Evolutionary conservation across 331 rosid genomes (phyloP), one percentile per base, ranked within the genome.

Genomic region (Acacia pycnantha): DNA sequence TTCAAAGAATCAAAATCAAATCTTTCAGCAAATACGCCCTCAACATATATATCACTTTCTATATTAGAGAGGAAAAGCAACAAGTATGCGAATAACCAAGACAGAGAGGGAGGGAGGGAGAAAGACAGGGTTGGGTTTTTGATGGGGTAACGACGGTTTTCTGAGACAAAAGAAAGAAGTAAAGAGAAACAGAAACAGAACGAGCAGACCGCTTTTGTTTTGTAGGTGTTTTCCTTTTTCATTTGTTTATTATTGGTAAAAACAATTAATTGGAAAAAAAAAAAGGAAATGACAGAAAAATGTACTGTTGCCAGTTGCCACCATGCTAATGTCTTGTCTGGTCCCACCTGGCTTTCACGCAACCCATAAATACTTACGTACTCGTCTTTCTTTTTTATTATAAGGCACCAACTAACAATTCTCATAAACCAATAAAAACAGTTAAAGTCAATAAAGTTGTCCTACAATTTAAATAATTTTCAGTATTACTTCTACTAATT

Each of bases 1-100:
- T 90, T 88, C 84, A 79, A 86, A 59, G 5, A 77, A 77, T 71
- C 46, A 58, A 83, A 47, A 71, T 11, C 46, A 75, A 54, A 48
- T 65, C 35, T 48, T 82, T 47, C 76, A 78, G 71, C 68, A 78
- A 81, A 76, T 77, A 50, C 76, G 66, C 53, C 70, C 65, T 80
- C 74, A 84, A 65, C 46, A 19, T 43, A 26, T 35, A 26, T 53
- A 48, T 64, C 54, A 73, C 50, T 46, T 13, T 35, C 26, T 14
- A 5, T 69, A 53, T 64, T 77, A 44, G 74, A 13, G 41, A 35
- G 50, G 47, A 33, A 37, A 68, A 48, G 11, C 8, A 50, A 35
- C 43, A 21, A 18, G 11, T n/a, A 12, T 50, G 22, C 44, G 21
- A 8, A n/a, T 19, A 24, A 65, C 37, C n/a, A 40, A 21, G 6